A percentile compares a stretch with the other conserved stretches of the same genome.
Evolutionary conservation across 495 filamentous ascomycete species (phyloP).

Genomic region (Aspergillus diversus): DNA sequence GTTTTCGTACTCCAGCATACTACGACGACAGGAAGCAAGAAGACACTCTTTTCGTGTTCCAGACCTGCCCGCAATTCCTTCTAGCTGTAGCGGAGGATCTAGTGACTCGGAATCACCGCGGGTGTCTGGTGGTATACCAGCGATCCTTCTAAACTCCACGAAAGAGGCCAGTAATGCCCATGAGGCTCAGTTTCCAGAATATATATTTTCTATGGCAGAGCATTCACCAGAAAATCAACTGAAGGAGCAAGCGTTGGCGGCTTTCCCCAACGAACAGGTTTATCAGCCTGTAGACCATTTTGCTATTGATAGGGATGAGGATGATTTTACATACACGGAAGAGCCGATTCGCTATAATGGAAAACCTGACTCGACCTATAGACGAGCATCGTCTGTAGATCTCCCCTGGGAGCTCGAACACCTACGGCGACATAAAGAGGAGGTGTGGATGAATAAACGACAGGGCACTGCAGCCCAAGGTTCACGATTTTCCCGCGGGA

Average conservation of each 20-base stretch:
- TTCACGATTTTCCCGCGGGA: slow-evolving; percentile 21
- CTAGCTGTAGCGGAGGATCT: slow-evolving; percentile 59
- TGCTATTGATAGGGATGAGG: slow-evolving; percentile 55
- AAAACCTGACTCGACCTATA: slow-evolving; percentile 12
- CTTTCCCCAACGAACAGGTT: slow-evolving; percentile 67
- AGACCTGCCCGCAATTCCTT: slow-evolving; percentile 56
- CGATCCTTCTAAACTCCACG: slow-evolving; percentile 42
- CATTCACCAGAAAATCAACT: slow-evolving; percentile 75
- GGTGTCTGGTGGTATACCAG: slow-evolving; percentile 46
- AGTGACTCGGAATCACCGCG: slow-evolving; percentile 51
- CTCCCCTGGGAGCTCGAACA: slow-evolving; percentile 55
- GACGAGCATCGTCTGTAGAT: slow-evolving; percentile 52
- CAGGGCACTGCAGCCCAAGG: slow-evolving; percentile 31
- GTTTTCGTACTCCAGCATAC: slow-evolving; percentile 51
- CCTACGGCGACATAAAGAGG: slow-evolving; percentile 54
- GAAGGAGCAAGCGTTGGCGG: slow-evolving; percentile 68
- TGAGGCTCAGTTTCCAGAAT: slow-evolving; percentile 72
- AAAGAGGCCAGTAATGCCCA: slow-evolving; percentile 58
- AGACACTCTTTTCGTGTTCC: slow-evolving; percentile 61
- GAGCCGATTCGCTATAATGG: slow-evolving; percentile 20
- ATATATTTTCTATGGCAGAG: slow-evolving; percentile 75
- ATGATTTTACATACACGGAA: slow-evolving; percentile 42
- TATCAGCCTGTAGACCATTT: slow-evolving; percentile 67
- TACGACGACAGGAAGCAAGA: slow-evolving; percentile 43
- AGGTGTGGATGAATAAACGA: slow-evolving; percentile 43